Conservation (phyloP, 2,329 filamentous ascomycete genomes). For the Xylaria arbuscula region DNA sequence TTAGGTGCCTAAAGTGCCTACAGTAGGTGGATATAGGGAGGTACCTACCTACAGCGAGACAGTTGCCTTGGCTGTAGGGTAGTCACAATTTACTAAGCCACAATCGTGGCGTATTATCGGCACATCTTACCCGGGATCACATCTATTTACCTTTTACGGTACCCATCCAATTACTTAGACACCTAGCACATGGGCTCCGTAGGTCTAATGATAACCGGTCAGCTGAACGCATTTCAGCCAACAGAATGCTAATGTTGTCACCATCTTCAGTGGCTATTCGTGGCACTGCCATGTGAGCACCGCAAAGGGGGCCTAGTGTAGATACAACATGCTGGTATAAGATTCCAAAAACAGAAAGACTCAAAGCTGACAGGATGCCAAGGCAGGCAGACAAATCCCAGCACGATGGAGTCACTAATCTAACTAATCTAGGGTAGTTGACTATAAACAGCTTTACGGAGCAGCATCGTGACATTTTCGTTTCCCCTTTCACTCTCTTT, state of each 20-base stretch:
- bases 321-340: not conserved
- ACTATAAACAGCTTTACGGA: not conserved
- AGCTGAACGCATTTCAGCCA: constrained; percentile 23
- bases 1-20: not conserved
- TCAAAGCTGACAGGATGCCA: constrained; percentile 24
- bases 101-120: not conserved
- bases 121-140: not conserved
- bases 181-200: not conserved
- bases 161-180: no score
- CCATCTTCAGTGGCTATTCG: not conserved
- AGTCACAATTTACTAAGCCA: not conserved
- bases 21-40: not conserved
- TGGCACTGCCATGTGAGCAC: constrained; percentile 12
- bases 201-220: constrained; percentile 4
- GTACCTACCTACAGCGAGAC: no score
- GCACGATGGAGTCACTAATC: not conserved
- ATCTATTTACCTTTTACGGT: no score
- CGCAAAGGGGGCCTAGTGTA: not conserved
- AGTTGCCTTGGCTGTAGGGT: no score
- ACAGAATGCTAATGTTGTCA: constrained; percentile 7
- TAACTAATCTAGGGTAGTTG: not conserved
- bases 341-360: constrained; percentile 1
- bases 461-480: not conserved
- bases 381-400: constrained; percentile 9
- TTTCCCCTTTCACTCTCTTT: not conserved